Conservation (phyloP, 2,329 filamentous ascomycete genomes). For the Talaromyces islandicus region DNA sequence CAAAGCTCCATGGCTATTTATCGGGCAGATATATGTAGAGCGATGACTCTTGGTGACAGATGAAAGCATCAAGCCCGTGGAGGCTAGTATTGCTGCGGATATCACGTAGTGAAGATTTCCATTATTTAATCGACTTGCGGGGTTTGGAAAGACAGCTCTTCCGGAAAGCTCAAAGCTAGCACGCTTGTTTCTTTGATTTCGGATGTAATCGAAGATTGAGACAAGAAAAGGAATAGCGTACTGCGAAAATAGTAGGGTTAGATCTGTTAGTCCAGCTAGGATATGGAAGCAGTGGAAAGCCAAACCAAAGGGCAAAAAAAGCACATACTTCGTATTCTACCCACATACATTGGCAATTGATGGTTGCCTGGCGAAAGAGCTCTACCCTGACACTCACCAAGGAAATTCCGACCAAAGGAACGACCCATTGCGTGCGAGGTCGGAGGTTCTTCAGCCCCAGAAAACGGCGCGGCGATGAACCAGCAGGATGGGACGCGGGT, state of each 20-base stretch:
- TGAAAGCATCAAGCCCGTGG: conserved; percentile 33
- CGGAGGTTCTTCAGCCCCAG: conserved; percentile 4
- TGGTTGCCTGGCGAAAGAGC: conserved; percentile 35
- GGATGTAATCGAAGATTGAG: conserved; percentile 36
- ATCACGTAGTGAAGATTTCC: conserved; percentile 33
- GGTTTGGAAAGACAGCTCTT: background rate
- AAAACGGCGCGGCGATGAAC: background rate
- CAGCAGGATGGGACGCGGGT: background rate
- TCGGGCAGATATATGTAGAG: conserved; percentile 48
- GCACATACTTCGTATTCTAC: conserved; percentile 27
- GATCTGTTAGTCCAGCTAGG: background rate
- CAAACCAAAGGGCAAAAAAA: background rate
- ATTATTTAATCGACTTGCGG: background rate
- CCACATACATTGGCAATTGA: conserved; percentile 39
- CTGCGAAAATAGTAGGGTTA: conserved; percentile 21
- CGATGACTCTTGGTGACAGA: conserved; percentile 28
- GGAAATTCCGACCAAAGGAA: conserved; percentile 16
- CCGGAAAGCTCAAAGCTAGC: background rate
- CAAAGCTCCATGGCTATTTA: conserved; percentile 26
- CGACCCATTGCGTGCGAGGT: conserved; percentile 18
- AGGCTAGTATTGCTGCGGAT: conserved; percentile 30
- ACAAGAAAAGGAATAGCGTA: conserved; percentile 35
- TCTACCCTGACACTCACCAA: conserved; percentile 30
- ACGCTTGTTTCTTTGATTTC: conserved; percentile 18
- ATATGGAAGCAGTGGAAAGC: background rate